These are phyloP conservation scores for Ceratobasidium sp. DNA, from an alignment of 1,284 basidiomycete genomes.

Conservation along the genomic window DNA sequence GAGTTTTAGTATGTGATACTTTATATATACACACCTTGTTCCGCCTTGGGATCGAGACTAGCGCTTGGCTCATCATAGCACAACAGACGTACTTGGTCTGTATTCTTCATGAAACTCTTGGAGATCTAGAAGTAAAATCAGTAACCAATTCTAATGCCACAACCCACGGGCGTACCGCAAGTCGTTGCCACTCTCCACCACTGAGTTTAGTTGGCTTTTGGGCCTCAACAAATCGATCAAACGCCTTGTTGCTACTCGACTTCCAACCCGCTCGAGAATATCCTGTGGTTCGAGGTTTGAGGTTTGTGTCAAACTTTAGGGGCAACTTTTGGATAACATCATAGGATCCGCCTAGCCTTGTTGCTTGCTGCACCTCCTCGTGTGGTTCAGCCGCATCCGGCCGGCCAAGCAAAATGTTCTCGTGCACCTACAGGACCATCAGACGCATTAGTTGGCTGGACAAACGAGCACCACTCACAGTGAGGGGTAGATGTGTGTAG, in stretches of 20 bases:
- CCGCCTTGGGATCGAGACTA: constrained; percentile 74
- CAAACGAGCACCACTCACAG: constrained; percentile 27
- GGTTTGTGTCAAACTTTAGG: constrained; percentile 40
- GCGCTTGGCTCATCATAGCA: constrained; percentile 79
- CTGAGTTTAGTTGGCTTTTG: constrained; percentile 10
- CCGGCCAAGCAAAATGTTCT: constrained; percentile 49
- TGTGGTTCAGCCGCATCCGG: constrained; percentile 17
- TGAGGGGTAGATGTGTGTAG: constrained; percentile 36
- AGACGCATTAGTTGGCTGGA: not conserved
- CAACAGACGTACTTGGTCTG: constrained; percentile 70
- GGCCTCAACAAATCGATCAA: not conserved
- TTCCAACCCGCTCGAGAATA: not conserved
- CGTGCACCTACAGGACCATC: constrained; percentile 14
- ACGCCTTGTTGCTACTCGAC: not conserved
- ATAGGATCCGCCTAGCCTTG: constrained; percentile 45
- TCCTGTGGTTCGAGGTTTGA: not conserved
- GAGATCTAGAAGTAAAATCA: constrained; percentile 62
- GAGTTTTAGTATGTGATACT: constrained; percentile 38
- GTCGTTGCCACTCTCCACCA: constrained; percentile 28
- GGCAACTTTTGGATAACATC: constrained; percentile 48
- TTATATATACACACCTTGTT: constrained; percentile 65
- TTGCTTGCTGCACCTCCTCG: constrained; percentile 44
- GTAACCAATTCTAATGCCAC: constrained; percentile 46
- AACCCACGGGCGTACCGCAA: constrained; percentile 36
- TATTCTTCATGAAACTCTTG: constrained; percentile 80